Conservation (phyloP, 441 rosid species). For the Gossypium davidsonii region DNA sequence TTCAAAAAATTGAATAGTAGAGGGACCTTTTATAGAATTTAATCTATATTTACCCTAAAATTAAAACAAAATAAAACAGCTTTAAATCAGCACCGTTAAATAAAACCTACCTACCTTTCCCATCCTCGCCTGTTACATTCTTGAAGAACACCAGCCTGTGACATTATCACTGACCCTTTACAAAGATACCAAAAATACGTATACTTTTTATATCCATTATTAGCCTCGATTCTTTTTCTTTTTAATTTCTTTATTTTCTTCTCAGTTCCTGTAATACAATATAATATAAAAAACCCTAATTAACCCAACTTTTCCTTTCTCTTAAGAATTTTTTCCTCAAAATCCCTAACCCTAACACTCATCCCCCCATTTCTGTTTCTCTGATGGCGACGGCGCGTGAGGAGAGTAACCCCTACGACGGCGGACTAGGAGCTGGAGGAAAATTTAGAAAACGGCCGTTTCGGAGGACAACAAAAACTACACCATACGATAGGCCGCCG, state of each 20-base stretch:
- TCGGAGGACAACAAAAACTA: conserved; percentile 36
- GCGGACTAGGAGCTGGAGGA: conserved; percentile 62
- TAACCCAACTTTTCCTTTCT: conserved; percentile 1
- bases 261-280: too few relatives aligned
- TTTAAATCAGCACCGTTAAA: neutral
- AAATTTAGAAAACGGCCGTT: conserved; percentile 62
- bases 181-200: neutral
- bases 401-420: conserved; percentile 42
- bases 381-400: conserved; percentile 69
- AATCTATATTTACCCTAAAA: neutral
- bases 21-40: too few relatives aligned
- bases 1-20: too few relatives aligned
- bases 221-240: neutral
- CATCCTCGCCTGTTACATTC: neutral
- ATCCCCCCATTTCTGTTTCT: neutral
- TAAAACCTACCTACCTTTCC: neutral
- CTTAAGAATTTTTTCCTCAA: conserved; percentile 4
- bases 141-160: neutral
- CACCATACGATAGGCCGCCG: conserved; percentile 77
- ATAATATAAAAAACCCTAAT: conserved; percentile 32
- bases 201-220: neutral
- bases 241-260: too few relatives aligned
- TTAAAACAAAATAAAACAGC: too few relatives aligned
- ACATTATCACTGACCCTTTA: neutral
- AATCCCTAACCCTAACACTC: conserved; percentile 35